Evolutionary conservation across 2,329 filamentous ascomycete species (phyloP), one percentile per base, ranked within the genome.

Genomic region (Penicillium sp.): DNA sequence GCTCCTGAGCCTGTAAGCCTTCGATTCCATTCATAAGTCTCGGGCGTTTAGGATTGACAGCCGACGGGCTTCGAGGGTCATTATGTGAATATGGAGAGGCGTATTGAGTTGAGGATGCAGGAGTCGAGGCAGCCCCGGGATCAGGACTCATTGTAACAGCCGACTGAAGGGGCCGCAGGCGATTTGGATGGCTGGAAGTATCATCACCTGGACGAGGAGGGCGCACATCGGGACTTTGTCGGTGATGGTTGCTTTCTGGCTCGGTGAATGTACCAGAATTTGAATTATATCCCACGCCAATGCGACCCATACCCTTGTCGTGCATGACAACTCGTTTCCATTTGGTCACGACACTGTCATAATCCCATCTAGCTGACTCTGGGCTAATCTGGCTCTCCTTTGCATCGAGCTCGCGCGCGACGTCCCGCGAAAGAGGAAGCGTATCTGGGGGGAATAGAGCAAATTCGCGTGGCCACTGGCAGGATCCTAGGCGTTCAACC

Each of bases 381-480:
- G 71, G 62, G 28, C 66, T 68, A 36, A 71, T 69, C 18, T 69
- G 62, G 56, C 73, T 73, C 16, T 72, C 68, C 21, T 70, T 64
- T 7, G 66, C 53, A 54, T 72, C 69, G 16, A 77, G 56, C 54
- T 77, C 74, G 33, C 72, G 64, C 7, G 72, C 67, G 14, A 75
- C 69, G 16, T 74, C 71, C 3, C 71, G 63, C 8, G 75, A 64
- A 37, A 80, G 53, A 23, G 76, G 71, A 3, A 77, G 68, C 3
- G 70, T 72, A 40, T 79, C 76, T 2, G 77, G 77, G 8, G 77
- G 77, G 58, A 78, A 79, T 18, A 79, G 66, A 1, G 76, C 75
- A 58, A 79, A 79, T 52, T 80, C 77, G 16, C 77, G 67, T 3
- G 78, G 78, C 76, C 76, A 79, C 56, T 80, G 77, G 56, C 77